Evolutionary conservation across 257 asterid species (phyloP).

Genomic region (Agastache rugosa): DNA sequence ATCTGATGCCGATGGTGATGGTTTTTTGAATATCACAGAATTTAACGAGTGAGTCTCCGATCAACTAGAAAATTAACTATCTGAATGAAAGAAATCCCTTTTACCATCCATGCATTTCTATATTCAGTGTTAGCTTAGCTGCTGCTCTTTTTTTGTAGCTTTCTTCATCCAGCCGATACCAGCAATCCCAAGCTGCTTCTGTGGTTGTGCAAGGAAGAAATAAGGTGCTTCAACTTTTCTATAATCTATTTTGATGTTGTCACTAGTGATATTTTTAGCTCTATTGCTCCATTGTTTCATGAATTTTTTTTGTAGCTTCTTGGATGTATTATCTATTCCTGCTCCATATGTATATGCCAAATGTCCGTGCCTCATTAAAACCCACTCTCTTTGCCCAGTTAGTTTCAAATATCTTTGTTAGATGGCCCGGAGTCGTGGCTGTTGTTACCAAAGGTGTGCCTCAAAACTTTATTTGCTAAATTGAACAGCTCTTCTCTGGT

Average conservation of each 20-base stretch:
- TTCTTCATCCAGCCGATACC: constrained; percentile 96
- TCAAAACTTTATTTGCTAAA: not conserved
- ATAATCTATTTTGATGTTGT: constrained; percentile 28
- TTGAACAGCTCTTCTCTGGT: not conserved
- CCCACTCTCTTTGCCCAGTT: too few species aligned
- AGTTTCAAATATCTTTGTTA: not conserved
- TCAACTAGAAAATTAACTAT: constrained; percentile 18
- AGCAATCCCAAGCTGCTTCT: constrained; percentile 65
- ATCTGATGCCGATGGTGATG: constrained; percentile 88
- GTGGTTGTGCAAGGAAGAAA: constrained; percentile 97
- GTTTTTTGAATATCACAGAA: constrained; percentile 78
- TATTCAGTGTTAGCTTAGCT: constrained; percentile 24
- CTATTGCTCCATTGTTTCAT: constrained; percentile 1
- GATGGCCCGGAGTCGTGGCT: constrained; percentile 6
- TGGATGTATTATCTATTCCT: not conserved
- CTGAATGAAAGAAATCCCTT: not conserved
- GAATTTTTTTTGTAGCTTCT: not conserved
- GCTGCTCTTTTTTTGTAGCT: constrained; percentile 50
- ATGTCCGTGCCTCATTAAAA: too few species aligned
- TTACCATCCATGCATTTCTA: constrained; percentile 18
- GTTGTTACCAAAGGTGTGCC: not conserved
- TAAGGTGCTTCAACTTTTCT: constrained; percentile 59
- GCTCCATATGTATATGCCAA: too few species aligned
- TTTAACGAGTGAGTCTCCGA: constrained; percentile 78
- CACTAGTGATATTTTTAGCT: constrained; percentile 3